Evolutionary conservation across 1,284 basidiomycete genomes (phyloP).

Genomic region (Tremellales sp.): DNA sequence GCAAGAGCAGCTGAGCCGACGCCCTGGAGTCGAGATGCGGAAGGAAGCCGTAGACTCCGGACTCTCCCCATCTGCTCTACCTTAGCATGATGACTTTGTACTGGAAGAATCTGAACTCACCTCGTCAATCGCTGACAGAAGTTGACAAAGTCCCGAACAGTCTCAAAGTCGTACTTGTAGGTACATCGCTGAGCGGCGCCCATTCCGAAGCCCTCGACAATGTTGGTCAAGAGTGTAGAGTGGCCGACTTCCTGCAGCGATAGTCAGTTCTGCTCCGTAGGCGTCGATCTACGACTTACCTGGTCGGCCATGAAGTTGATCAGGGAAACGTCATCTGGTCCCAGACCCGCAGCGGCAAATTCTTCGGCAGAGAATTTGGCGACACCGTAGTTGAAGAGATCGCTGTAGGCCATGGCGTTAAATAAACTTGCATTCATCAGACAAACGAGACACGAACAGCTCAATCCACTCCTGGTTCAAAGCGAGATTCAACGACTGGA

Average conservation of each 20-base stretch:
- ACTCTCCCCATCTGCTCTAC: constrained; percentile 53
- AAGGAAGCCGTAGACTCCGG: constrained; percentile 50
- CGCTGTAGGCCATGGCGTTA: constrained; percentile 46
- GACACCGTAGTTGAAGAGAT: constrained; percentile 61
- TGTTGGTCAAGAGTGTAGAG: constrained; percentile 39
- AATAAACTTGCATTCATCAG: background rate
- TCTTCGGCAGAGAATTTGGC: constrained; percentile 56
- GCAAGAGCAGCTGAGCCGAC: constrained; percentile 57
- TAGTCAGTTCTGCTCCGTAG: constrained; percentile 41
- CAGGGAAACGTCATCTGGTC: constrained; percentile 54
- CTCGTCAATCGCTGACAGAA: constrained; percentile 57
- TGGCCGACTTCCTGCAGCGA: constrained; percentile 50
- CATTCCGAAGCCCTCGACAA: constrained; percentile 26
- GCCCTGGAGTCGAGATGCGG: constrained; percentile 61
- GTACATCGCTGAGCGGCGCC: constrained; percentile 52
- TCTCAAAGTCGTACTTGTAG: constrained; percentile 61
- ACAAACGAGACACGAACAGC: constrained; percentile 15
- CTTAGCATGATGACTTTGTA: too few species aligned
- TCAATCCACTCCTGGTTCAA: constrained; percentile 59
- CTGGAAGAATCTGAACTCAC: constrained; percentile 10
- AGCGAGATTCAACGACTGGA: constrained; percentile 58
- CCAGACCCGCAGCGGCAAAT: constrained; percentile 58
- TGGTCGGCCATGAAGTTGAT: constrained; percentile 45
- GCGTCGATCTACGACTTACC: constrained; percentile 5
- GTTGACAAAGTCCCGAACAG: constrained; percentile 60